Conservation (phyloP, 192 early-diverging fungal genomes). For the Linnemannia exigua region DNA sequence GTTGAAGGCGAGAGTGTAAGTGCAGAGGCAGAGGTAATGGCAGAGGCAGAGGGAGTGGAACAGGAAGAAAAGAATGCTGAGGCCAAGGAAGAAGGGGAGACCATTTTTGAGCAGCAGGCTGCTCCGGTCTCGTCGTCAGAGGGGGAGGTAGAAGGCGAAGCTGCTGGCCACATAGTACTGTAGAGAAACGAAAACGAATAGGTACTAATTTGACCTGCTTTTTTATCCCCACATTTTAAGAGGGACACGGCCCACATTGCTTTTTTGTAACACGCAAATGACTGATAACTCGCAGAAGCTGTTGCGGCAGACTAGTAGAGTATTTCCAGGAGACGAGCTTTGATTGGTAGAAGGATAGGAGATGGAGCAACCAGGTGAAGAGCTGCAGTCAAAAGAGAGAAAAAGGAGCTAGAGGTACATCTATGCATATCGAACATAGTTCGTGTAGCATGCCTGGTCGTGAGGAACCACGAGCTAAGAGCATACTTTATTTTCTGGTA, state of each 20-base stretch:
- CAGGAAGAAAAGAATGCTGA: not conserved
- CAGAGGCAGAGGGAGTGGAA: not conserved
- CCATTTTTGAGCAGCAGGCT: constrained; percentile 23
- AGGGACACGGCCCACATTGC: not conserved
- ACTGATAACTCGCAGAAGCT: too few relatives aligned
- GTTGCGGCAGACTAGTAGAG: too few relatives aligned
- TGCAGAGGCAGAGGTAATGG: not conserved
- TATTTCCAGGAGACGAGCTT: too few relatives aligned
- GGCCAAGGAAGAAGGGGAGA: not conserved
- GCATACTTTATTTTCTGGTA: too few relatives aligned
- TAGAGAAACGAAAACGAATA: constrained; percentile 2
- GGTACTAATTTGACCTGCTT: not conserved
- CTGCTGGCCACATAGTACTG: constrained; percentile 2
- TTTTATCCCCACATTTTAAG: not conserved
- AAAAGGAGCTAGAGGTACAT: too few relatives aligned
- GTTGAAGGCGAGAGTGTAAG: not conserved
- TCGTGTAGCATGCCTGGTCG: too few relatives aligned
- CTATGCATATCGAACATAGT: too few relatives aligned
- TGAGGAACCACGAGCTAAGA: too few relatives aligned
- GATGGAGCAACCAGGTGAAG: too few relatives aligned
- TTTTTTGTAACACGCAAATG: not conserved
- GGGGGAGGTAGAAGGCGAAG: not conserved
- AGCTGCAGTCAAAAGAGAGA: too few relatives aligned
- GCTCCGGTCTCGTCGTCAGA: constrained; percentile 6
- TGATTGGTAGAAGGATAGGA: too few relatives aligned